Evolutionary conservation across 371 early-diverging fungal genomes (phyloP).

Genomic region (Rhizopus delemar): DNA sequence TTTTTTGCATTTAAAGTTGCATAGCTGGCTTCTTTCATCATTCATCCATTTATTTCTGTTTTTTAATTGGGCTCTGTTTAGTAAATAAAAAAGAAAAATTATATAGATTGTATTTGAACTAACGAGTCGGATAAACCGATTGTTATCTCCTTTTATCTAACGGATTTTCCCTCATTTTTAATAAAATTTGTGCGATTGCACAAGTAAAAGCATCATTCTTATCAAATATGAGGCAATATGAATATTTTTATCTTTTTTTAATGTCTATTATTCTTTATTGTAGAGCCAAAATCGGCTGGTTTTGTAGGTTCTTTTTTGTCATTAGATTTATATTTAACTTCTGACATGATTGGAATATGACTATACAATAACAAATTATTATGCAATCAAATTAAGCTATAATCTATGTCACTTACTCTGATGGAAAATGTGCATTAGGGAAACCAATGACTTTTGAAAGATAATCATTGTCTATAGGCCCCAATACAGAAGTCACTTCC

Average conservation of each 20-base stretch:
- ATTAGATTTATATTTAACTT: slow-evolving; percentile 43
- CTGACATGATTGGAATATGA: slow-evolving; percentile 63
- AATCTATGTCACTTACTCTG: slow-evolving; percentile 67
- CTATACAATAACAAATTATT: slow-evolving; percentile 23
- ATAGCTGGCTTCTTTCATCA: no score
- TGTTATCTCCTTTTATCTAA: background rate
- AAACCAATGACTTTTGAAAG: slow-evolving; percentile 84
- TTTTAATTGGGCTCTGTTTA: background rate
- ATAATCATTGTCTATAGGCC: slow-evolving; percentile 85
- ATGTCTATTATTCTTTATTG: slow-evolving; percentile 16
- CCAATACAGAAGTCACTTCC: slow-evolving; percentile 81
- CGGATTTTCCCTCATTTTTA: background rate
- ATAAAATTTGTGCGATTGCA: background rate
- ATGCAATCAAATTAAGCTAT: background rate
- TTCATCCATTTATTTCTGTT: no score
- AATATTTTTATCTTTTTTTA: slow-evolving; percentile 13
- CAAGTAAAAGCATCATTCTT: background rate
- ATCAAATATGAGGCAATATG: slow-evolving; percentile 1
- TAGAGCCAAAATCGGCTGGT: slow-evolving; percentile 22
- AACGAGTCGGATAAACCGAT: background rate
- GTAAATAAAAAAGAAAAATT: background rate
- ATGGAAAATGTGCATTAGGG: slow-evolving; percentile 93
- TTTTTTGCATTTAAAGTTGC: no score
- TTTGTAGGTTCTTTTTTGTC: slow-evolving; percentile 21
- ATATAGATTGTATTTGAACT: background rate